Conservation (phyloP, 2,329 filamentous ascomycete species). For the Monosporascus sp. region DNA sequence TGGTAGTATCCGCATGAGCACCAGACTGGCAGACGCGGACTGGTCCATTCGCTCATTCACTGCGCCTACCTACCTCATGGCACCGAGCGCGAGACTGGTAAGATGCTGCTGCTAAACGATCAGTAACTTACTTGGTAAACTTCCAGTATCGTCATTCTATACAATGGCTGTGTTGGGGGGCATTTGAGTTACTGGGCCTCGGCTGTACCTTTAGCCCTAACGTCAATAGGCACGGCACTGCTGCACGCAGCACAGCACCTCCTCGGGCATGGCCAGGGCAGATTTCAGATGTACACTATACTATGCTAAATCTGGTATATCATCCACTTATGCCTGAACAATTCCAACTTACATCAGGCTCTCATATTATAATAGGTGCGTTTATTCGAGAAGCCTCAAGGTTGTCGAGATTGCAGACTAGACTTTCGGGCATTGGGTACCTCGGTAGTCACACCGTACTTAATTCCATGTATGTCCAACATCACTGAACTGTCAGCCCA, state of each 20-base stretch:
- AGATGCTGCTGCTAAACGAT: not conserved
- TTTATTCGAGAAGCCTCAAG: not conserved
- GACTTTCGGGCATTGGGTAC: not conserved
- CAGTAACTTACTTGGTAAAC: conserved; percentile 15
- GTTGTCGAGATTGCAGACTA: not conserved
- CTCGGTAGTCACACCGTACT: no score
- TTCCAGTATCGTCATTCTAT: conserved; percentile 20
- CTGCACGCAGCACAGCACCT: not conserved
- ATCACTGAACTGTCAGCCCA: not conserved
- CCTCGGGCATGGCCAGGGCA: not conserved
- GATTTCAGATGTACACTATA: not conserved
- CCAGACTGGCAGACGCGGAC: no score
- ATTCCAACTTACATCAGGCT: not conserved
- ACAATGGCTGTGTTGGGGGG: conserved; percentile 21
- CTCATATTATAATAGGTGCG: not conserved
- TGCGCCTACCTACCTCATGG: no score
- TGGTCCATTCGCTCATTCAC: no score
- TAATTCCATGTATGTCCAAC: not conserved
- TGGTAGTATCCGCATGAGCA: no score
- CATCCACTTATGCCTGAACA: not conserved
- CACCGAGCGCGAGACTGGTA: no score
- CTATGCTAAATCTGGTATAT: not conserved
- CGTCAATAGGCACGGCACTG: not conserved
- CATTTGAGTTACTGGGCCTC: conserved; percentile 16
- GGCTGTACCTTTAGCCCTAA: conserved; percentile 12